Base-by-base conservation (phyloP, 2,329 filamentous ascomycete species). In the Madurella fahalii region DNA sequence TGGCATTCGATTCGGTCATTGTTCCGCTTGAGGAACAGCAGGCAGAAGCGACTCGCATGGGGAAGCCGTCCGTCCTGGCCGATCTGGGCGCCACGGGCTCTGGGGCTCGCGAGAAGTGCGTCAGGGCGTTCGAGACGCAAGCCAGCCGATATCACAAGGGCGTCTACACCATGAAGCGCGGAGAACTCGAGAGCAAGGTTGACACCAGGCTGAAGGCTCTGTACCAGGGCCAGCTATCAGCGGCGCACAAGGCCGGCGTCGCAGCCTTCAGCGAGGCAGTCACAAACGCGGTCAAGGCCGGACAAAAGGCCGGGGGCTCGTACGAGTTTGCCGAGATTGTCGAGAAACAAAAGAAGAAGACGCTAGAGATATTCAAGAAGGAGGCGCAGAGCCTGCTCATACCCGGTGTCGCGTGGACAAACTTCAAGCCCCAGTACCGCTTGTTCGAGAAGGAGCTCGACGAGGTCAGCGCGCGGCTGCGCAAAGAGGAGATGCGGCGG, bases 261-360 rank as follows among this genome's bases (percentile, higher is more conserved):
- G 74, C 80, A 13, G 82, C 86, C 1, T 99, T 99, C 69, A 91
- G 85, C 65, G 90, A 96, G 34, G 87, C 91, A 2, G 94, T 99
- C 45, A 84, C 85, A n/a, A 74, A 78, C 50, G 87, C 90, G 47
- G 92, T 99, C 61, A 99, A 97, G 72, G 79, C 83, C 25, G 93
- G 93, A 2, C 93, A 97, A 71, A 96, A 95, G 77, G 90, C 91
- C 52, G 92, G 92, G 18, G 87, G 85, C 8, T 81, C 82, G 50
- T 97, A 99, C 67, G 94, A 99, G 68, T 99, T 99, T 71, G 91
- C 92, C 18, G 88, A 95, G 62, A 96, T 97, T 64, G 94, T 99
- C 5, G 83, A 84, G 40, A 79, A 83, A 53, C 89, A 96, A 69
- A 95, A 94, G 74, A 81, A 81, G 64, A 84, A 84, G 68, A 85